Conservation (phyloP, 371 early-diverging fungal species). For the Mucor mucedo region DNA sequence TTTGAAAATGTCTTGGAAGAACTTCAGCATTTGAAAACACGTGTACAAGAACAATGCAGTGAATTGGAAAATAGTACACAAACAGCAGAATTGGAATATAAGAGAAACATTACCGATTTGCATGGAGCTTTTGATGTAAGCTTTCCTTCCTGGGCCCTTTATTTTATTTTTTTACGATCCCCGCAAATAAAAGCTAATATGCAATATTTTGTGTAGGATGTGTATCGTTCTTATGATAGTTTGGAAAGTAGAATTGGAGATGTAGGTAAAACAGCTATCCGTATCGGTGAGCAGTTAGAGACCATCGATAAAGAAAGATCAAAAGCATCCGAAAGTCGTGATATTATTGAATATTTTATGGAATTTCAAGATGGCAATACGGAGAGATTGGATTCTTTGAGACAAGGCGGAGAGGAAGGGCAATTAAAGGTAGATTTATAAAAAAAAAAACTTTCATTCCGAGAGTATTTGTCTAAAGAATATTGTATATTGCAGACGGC, state of each 20-base stretch:
- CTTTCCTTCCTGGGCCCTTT: too few relatives aligned
- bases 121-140: slow-evolving; percentile 74
- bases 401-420: slow-evolving; percentile 80
- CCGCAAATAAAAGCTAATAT: background rate
- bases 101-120: slow-evolving; percentile 75
- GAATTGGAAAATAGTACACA: slow-evolving; percentile 81
- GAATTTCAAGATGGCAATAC: slow-evolving; percentile 84
- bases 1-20: slow-evolving; percentile 88
- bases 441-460: too few relatives aligned
- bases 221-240: slow-evolving; percentile 80
- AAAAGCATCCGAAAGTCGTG: slow-evolving; percentile 86
- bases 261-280: slow-evolving; percentile 94
- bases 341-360: slow-evolving; percentile 89
- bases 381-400: slow-evolving; percentile 74
- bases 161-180: too few relatives aligned
- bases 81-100: slow-evolving; percentile 75
- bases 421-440: slow-evolving; percentile 71
- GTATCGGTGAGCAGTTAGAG: slow-evolving; percentile 96
- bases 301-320: slow-evolving; percentile 90
- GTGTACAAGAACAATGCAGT: slow-evolving; percentile 80
- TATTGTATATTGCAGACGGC: slow-evolving; percentile 68
- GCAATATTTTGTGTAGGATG: slow-evolving; percentile 60
- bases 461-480: background rate
- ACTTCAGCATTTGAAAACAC: slow-evolving; percentile 72
- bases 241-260: slow-evolving; percentile 88